Evolutionary conservation across 2,329 filamentous ascomycete species (phyloP).

Genomic region (Arthrobotrys sphaeroides): DNA sequence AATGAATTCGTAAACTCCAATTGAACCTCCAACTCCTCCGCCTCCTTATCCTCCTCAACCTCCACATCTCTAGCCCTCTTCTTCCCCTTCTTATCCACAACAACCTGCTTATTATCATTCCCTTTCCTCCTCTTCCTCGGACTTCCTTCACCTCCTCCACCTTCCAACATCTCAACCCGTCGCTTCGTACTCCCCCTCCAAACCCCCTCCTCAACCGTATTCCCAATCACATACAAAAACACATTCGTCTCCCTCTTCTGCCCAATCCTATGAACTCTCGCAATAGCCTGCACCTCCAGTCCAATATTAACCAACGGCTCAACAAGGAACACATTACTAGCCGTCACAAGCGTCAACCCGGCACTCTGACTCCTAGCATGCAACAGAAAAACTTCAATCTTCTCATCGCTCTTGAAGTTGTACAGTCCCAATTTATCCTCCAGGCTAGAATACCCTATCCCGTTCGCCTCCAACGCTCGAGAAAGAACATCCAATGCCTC

Average conservation of each 20-base stretch:
- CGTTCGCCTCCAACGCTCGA: slow-evolving; percentile 74
- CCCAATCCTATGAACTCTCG: slow-evolving; percentile 92
- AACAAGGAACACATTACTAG: slow-evolving; percentile 91
- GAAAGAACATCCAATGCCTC: slow-evolving; percentile 80
- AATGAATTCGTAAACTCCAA: slow-evolving; percentile 85
- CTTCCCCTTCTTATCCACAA: slow-evolving; percentile 47
- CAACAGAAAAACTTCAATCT: slow-evolving; percentile 72
- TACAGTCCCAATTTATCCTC: slow-evolving; percentile 74
- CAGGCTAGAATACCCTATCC: slow-evolving; percentile 78
- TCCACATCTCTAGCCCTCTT: slow-evolving; percentile 22
- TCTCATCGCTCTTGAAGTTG: slow-evolving; percentile 78
- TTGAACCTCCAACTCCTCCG: slow-evolving; percentile 67
- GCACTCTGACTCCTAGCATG: slow-evolving; percentile 83
- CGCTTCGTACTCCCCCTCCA: slow-evolving; percentile 78
- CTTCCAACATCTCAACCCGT: slow-evolving; percentile 54
- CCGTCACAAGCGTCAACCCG: slow-evolving; percentile 89
- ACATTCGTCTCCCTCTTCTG: slow-evolving; percentile 88
- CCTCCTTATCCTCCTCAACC: slow-evolving; percentile 61
- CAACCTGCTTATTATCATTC: too few species aligned
- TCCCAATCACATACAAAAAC: slow-evolving; percentile 92
- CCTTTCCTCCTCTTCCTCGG: slow-evolving; percentile 58
- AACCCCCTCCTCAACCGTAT: slow-evolving; percentile 90
- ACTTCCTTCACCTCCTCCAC: not conserved
- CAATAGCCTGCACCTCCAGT: slow-evolving; percentile 92
- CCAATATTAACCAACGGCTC: slow-evolving; percentile 94